Conservation (phyloP, 2,329 filamentous ascomycete species). For the Beauveria medogensis region DNA sequence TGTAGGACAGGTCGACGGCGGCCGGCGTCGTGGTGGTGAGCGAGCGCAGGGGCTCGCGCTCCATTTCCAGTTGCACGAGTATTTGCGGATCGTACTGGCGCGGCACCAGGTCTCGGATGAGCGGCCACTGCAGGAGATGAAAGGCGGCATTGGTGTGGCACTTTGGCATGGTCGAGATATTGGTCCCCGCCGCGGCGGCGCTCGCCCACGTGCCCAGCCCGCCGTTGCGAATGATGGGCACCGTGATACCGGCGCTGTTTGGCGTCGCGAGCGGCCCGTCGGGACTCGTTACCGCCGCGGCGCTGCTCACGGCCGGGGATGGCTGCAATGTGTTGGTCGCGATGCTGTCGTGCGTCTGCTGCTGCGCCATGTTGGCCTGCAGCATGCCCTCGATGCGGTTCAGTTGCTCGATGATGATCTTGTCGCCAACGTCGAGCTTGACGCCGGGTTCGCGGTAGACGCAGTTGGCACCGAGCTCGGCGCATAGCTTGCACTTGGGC, state of each 20-base stretch:
- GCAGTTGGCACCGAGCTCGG: slow-evolving; percentile 73
- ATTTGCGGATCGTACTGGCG: slow-evolving; percentile 73
- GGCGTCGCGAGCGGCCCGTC: slow-evolving; percentile 28
- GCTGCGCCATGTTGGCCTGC: slow-evolving; percentile 55
- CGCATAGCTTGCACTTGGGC: slow-evolving; percentile 78
- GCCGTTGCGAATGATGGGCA: slow-evolving; percentile 50
- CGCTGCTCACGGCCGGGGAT: slow-evolving; percentile 57
- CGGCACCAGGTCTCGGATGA: slow-evolving; percentile 70
- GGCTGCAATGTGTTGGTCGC: slow-evolving; percentile 41
- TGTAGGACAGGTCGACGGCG: slow-evolving; percentile 62
- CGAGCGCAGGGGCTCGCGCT: slow-evolving; percentile 63
- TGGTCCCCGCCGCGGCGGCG: slow-evolving; percentile 38
- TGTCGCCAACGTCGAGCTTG: slow-evolving; percentile 80
- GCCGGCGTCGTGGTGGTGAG: slow-evolving; percentile 52
- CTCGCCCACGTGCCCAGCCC: slow-evolving; percentile 67
- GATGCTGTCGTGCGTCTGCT: slow-evolving; percentile 32
- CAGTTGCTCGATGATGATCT: slow-evolving; percentile 72
- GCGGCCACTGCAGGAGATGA: slow-evolving; percentile 71
- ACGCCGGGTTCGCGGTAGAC: slow-evolving; percentile 79
- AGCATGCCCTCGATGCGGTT: slow-evolving; percentile 70
- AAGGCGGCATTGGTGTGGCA: slow-evolving; percentile 73
- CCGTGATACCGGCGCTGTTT: slow-evolving; percentile 25
- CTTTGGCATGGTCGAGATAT: slow-evolving; percentile 82
- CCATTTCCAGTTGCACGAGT: slow-evolving; percentile 75
- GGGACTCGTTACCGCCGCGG: slow-evolving; percentile 50